These are phyloP conservation scores for Metrosideros polymorpha DNA, from an alignment of 441 rosid species.

Conservation along the genomic window DNA sequence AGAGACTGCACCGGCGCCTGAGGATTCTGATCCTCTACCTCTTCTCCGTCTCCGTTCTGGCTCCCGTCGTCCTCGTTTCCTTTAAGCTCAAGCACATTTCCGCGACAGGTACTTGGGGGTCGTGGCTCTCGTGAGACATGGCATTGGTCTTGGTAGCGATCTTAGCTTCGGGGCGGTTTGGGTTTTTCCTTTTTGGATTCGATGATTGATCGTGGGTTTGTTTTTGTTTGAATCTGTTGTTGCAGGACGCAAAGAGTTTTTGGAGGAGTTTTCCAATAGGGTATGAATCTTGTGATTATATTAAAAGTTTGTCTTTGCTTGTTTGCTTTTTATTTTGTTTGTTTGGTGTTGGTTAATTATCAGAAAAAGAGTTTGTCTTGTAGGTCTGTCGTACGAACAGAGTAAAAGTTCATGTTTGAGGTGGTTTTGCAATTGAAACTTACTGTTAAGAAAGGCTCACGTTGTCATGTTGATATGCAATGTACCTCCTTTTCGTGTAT, in stretches of 20 bases:
- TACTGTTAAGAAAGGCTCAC: neutral
- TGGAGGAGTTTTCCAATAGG: conserved; percentile 43
- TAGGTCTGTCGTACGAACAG: neutral
- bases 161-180: neutral
- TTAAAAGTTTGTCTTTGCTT: neutral
- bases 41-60: conserved; percentile 57
- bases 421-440: neutral
- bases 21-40: conserved; percentile 73
- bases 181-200: neutral
- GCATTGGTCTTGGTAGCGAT: neutral
- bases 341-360: neutral
- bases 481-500: neutral
- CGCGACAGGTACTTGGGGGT: conserved; percentile 27
- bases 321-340: neutral
- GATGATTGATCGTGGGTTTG: conserved; percentile 5
- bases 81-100: conserved; percentile 35
- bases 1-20: conserved; percentile 60
- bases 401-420: neutral
- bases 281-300: conserved; percentile 29
- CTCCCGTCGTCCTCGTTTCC: conserved; percentile 67
- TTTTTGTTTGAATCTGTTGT: conserved; percentile 9
- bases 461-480: neutral
- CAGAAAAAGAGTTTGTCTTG: fast-evolving
- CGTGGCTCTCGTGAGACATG: neutral
- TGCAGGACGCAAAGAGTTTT: conserved; percentile 53